Evolutionary conservation across 208 protist genomes (phyloP).

Genomic region (Leishmania gerbilli): DNA sequence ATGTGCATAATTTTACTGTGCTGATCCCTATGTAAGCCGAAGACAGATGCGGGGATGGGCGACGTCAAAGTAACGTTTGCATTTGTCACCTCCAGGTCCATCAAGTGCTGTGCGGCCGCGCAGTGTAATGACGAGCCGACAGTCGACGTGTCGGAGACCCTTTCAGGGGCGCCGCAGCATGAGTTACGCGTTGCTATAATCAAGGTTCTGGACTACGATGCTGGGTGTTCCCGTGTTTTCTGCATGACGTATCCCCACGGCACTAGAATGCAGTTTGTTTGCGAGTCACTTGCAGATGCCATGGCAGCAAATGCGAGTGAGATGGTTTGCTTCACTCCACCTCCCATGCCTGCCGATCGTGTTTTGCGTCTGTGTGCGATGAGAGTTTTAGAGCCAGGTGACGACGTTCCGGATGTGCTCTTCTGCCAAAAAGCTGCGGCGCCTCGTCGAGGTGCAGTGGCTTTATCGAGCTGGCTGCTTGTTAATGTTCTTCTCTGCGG

Average conservation of each 20-base stretch:
- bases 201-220: constrained; percentile 20
- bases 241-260: not conserved
- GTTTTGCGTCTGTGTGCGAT: constrained; percentile 9
- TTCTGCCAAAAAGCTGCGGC: constrained; percentile 39
- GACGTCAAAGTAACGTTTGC: constrained; percentile 31
- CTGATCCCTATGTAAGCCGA: not conserved
- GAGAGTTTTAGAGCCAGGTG: constrained; percentile 27
- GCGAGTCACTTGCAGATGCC: not conserved
- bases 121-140: not conserved
- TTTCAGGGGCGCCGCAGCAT: not conserved
- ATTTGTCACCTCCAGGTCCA: constrained; percentile 21
- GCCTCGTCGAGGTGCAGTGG: not conserved
- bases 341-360: constrained; percentile 18
- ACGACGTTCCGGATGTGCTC: constrained; percentile 38
- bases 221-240: constrained; percentile 9
- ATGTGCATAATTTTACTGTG: not conserved
- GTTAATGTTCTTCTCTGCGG: constrained; percentile 46
- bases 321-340: constrained; percentile 26
- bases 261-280: constrained; percentile 6
- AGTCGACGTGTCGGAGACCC: not conserved
- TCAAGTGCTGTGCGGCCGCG: constrained; percentile 12
- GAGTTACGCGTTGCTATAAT: not conserved
- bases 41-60: not conserved
- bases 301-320: not conserved
- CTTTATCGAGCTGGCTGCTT: constrained; percentile 19